phyloP scores from a whole-genome alignment of 1,284 basidiomycete species.

The Irpex lacteus region DNA sequence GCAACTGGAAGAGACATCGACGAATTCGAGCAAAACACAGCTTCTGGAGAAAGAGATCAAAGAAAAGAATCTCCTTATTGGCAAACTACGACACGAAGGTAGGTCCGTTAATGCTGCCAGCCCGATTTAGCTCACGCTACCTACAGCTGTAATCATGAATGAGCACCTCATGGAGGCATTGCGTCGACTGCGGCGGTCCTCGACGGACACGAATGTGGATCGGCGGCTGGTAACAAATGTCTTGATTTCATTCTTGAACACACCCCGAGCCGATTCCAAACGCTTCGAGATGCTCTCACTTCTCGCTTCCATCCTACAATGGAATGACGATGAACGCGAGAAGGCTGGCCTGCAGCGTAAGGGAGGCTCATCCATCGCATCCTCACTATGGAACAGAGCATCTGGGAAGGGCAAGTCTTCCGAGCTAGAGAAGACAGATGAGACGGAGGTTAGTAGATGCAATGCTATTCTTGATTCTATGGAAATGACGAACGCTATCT shows the following conservation, averaged over 20 bases:
- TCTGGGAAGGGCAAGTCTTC: conserved; percentile 40
- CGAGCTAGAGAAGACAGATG: conserved; percentile 72
- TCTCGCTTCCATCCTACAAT: conserved; percentile 85
- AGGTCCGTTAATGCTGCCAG: conserved; percentile 17
- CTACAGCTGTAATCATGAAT: conserved; percentile 88
- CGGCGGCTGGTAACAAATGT: conserved; percentile 94
- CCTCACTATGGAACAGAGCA: conserved; percentile 55
- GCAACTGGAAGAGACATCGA: conserved; percentile 71
- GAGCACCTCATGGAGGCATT: conserved; percentile 97
- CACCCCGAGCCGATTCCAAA: conserved; percentile 89
- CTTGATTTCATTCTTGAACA: conserved; percentile 87
- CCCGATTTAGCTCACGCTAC: not conserved
- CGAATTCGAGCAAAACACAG: conserved; percentile 62
- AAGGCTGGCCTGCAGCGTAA: conserved; percentile 83
- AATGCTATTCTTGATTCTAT: not conserved
- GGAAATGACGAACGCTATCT: not conserved
- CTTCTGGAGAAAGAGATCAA: conserved; percentile 88
- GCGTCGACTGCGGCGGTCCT: conserved; percentile 84
- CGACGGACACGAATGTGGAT: conserved; percentile 89
- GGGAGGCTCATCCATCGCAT: conserved; percentile 30
- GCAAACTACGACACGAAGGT: conserved; percentile 95
- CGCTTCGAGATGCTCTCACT: conserved; percentile 96
- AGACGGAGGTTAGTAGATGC: conserved; percentile 62
- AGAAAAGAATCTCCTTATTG: conserved; percentile 90
- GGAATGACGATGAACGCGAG: conserved; percentile 89